Percentiles rank a stretch among this genome's conserved stretches.
Evolutionary conservation across 495 filamentous ascomycete genomes (phyloP).

Genomic region (Halenospora varia): DNA sequence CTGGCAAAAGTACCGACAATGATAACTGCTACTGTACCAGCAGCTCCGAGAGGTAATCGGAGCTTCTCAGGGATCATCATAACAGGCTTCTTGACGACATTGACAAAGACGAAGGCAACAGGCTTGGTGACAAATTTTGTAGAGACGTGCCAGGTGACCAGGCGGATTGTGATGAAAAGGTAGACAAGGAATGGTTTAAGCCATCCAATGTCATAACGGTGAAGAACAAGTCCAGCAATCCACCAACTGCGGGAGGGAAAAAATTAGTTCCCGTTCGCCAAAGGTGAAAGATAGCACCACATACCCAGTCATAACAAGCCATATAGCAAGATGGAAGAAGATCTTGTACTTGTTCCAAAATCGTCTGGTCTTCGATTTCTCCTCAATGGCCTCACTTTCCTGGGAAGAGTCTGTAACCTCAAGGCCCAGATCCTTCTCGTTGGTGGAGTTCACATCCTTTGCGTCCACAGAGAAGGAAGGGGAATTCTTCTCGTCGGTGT

Average conservation of each 20-base stretch:
- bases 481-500: background rate
- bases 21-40: constrained; percentile 62
- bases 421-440: constrained; percentile 5
- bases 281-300: constrained; percentile 20
- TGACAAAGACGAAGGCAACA: constrained; percentile 60
- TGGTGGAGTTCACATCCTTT: background rate
- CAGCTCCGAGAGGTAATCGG: constrained; percentile 54
- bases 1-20: constrained; percentile 72
- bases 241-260: constrained; percentile 61
- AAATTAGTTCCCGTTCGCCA: background rate
- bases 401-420: background rate
- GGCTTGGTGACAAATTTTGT: constrained; percentile 61
- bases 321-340: constrained; percentile 45
- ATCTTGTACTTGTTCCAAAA: constrained; percentile 39
- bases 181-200: constrained; percentile 80
- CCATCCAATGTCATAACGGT: constrained; percentile 74
- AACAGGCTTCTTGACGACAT: constrained; percentile 41
- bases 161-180: constrained; percentile 66
- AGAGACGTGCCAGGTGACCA: constrained; percentile 71
- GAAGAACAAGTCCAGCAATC: constrained; percentile 74
- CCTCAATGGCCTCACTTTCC: background rate
- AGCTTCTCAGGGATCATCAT: constrained; percentile 56
- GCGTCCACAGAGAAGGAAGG: background rate
- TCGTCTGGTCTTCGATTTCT: background rate
- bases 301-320: constrained; percentile 59